These are phyloP conservation scores for Ogataea allantospora DNA, from an alignment of 805 yeast species.

Conservation along the genomic window DNA sequence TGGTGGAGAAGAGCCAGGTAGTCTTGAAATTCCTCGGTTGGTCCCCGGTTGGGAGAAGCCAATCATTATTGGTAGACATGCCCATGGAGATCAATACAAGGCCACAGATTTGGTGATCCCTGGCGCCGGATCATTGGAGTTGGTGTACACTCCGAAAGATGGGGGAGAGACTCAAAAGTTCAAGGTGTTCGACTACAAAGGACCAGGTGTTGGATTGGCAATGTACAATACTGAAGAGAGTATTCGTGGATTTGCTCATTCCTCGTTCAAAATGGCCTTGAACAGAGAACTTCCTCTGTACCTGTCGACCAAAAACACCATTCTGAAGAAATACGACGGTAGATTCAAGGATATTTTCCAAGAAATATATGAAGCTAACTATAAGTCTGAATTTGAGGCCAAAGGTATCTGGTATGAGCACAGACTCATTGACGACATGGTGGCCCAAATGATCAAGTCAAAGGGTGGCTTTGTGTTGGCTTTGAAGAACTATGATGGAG, in stretches of 20 bases:
- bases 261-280: conserved; percentile 74
- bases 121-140: conserved; percentile 63
- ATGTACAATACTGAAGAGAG: conserved; percentile 85
- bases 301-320: conserved; percentile 76
- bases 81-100: conserved; percentile 81
- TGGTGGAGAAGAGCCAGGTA: conserved; percentile 38
- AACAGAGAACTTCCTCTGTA: conserved; percentile 61
- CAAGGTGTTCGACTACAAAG: conserved; percentile 61
- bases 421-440: conserved; percentile 84
- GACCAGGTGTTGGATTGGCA: conserved; percentile 72
- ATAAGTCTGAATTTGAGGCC: conserved; percentile 55
- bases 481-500: conserved; percentile 83
- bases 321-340: conserved; percentile 79
- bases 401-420: conserved; percentile 73
- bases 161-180: conserved; percentile 48
- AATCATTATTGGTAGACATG: conserved; percentile 83
- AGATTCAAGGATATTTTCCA: conserved; percentile 79
- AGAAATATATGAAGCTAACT: conserved; percentile 57
- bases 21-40: conserved; percentile 62
- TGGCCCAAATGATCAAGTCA: conserved; percentile 83
- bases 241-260: conserved; percentile 73
- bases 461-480: conserved; percentile 82
- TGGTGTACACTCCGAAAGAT: conserved; percentile 63
- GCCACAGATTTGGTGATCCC: conserved; percentile 72
- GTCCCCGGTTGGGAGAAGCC: conserved; percentile 82